phyloP scores from a whole-genome alignment of 202 grass and related monocot species.

The Alloteropsis angusta region DNA sequence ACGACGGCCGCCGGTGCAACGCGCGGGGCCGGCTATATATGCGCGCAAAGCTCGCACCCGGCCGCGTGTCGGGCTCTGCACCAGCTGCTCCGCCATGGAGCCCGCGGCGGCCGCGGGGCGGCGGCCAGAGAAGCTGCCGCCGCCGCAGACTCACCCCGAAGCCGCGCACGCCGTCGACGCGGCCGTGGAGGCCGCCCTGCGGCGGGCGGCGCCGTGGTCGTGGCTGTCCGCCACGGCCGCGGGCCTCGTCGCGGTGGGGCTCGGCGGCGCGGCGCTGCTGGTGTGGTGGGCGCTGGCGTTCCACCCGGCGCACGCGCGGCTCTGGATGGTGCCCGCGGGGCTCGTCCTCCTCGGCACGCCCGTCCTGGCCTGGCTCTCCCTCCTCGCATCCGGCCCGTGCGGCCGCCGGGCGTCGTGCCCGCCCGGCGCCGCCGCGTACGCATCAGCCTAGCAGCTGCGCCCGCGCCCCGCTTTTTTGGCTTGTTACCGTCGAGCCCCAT shows the following conservation, averaged over 20 bases:
- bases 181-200: background rate
- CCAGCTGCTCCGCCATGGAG: conserved; percentile 32
- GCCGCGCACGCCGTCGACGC: background rate
- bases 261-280: conserved; percentile 53
- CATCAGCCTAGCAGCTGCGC: background rate
- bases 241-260: conserved; percentile 38
- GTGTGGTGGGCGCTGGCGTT: conserved; percentile 65
- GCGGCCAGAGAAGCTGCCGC: background rate
- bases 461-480: too few relatives aligned
- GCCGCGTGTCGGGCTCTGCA: background rate
- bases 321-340: conserved; percentile 69
- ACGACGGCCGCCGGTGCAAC: conserved; percentile 23
- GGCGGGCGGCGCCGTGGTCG: background rate
- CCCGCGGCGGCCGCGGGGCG: background rate
- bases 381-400: conserved; percentile 31
- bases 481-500: background rate
- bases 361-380: conserved; percentile 46
- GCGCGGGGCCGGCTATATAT: conserved; percentile 27
- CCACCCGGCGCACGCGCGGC: conserved; percentile 48
- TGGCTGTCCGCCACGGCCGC: background rate
- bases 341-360: conserved; percentile 71
- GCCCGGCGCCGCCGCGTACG: background rate
- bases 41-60: background rate
- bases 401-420: background rate
- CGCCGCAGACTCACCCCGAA: background rate